Percentiles rank a stretch among this genome's conserved stretches.
phyloP scores from a whole-genome alignment of 139 green algal species.

The Asterochloris erici region DNA sequence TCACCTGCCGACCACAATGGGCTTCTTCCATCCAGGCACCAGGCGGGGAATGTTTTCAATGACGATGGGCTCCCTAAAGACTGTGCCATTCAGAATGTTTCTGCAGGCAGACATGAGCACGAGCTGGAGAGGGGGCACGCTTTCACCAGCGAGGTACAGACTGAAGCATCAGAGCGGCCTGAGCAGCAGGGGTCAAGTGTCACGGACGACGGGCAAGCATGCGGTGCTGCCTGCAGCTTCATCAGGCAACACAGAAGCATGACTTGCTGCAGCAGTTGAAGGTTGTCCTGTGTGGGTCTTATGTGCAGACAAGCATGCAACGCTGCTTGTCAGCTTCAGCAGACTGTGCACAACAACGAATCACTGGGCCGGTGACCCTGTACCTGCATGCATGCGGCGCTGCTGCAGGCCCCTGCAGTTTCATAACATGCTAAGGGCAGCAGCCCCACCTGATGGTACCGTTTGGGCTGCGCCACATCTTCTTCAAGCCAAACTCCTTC shows the following conservation, averaged over 20 bases:
- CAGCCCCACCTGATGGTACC: conserved; percentile 60
- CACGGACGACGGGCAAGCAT: neutral
- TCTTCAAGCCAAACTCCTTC: conserved; percentile 94
- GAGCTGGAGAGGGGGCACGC: neutral
- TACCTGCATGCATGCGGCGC: neutral
- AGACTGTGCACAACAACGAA: neutral
- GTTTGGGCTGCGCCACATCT: conserved; percentile 93
- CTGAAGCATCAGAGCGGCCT: neutral
- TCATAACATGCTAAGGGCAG: too few relatives aligned
- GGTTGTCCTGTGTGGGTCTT: too few relatives aligned
- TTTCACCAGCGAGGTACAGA: neutral
- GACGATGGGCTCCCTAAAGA: conserved; percentile 96
- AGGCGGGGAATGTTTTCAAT: conserved; percentile 90
- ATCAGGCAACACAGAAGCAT: too few relatives aligned
- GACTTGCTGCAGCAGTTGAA: too few relatives aligned
- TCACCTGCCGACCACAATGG: conserved; percentile 88
- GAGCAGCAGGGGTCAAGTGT: neutral
- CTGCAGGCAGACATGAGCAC: conserved; percentile 1
- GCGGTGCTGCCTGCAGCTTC: too few relatives aligned
- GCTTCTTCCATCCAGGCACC: conserved; percentile 87
- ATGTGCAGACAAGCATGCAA: too few relatives aligned
- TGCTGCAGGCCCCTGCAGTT: too few relatives aligned
- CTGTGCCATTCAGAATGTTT: conserved; percentile 85
- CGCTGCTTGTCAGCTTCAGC: neutral
- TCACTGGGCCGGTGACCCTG: neutral